Evolutionary conservation across 805 yeast species (phyloP).

Genomic region (Zygosaccharomyces bisporus): DNA sequence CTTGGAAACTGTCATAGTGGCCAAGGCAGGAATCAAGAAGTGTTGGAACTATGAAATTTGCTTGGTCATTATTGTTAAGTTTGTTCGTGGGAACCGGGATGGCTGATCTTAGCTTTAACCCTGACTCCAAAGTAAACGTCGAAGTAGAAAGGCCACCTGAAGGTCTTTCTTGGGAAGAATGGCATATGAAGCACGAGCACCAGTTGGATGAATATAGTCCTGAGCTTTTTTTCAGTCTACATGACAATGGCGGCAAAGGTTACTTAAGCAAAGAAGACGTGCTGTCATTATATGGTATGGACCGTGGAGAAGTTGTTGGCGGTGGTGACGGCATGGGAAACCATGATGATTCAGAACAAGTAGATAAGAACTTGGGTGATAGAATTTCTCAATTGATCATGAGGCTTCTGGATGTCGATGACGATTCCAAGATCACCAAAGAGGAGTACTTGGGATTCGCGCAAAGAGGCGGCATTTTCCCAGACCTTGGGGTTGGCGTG

Average conservation of each 20-base stretch:
- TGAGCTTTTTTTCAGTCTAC: conserved; percentile 71
- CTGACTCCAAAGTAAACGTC: conserved; percentile 27
- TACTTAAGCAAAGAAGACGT: conserved; percentile 59
- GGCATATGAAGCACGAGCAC: conserved; percentile 93
- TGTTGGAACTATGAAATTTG: conserved; percentile 1
- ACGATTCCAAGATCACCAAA: conserved; percentile 59
- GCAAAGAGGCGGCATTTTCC: conserved; percentile 64
- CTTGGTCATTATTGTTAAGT: neutral
- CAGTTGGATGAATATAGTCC: conserved; percentile 70
- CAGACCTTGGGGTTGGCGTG: conserved; percentile 89
- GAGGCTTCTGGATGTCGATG: conserved; percentile 57
- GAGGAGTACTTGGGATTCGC: conserved; percentile 69
- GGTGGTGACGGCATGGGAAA: conserved; percentile 87
- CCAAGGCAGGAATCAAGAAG: neutral
- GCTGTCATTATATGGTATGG: conserved; percentile 74
- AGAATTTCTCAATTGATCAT: conserved; percentile 55
- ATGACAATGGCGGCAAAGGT: conserved; percentile 64
- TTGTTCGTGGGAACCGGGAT: conserved; percentile 10
- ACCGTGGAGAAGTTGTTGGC: conserved; percentile 70
- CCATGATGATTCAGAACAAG: conserved; percentile 62
- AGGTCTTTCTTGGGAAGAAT: conserved; percentile 66
- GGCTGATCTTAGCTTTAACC: conserved; percentile 7
- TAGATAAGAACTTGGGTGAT: conserved; percentile 50
- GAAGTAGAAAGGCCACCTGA: conserved; percentile 45
- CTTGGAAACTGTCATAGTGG: neutral